A percentile compares a stretch with the other conserved stretches of the same genome.
Evolutionary conservation across 306 rosid genomes (phyloP).

Genomic region (Dicorynia guianensis): DNA sequence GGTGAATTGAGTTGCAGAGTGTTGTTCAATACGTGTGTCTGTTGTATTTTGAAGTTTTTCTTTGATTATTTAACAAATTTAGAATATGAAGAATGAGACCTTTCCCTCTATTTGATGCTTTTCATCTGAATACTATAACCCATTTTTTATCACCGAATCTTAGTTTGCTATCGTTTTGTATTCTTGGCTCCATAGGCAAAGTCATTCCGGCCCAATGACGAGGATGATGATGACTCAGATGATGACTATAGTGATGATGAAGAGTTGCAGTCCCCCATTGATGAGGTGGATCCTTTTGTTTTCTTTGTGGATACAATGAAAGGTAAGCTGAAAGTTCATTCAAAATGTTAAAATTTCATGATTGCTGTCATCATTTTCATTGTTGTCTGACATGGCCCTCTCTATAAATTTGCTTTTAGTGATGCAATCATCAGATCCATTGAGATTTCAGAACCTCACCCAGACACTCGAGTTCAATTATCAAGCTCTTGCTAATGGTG

Average conservation of each 20-base stretch:
- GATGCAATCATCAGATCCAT: constrained; percentile 73
- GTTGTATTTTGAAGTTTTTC: neutral
- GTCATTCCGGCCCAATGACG: constrained; percentile 77
- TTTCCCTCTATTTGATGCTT: neutral
- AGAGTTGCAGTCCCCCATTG: constrained; percentile 97
- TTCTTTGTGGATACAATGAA: constrained; percentile 86
- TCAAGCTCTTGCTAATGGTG: constrained; percentile 89
- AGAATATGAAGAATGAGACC: constrained; percentile 10
- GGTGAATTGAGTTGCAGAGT: neutral
- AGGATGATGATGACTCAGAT: constrained; percentile 76
- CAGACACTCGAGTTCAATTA: constrained; percentile 85
- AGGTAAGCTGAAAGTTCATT: constrained; percentile 51
- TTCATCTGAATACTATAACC: neutral
- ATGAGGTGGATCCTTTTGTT: constrained; percentile 95
- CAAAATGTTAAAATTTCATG: constrained; percentile 8
- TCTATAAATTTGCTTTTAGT: constrained; percentile 43
- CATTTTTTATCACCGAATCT: constrained; percentile 17
- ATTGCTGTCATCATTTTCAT: neutral
- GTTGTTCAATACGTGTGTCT: neutral
- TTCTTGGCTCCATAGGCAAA: constrained; percentile 60
- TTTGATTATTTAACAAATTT: neutral
- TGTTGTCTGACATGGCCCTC: constrained; percentile 15
- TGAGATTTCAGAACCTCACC: constrained; percentile 82
- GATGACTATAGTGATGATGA: constrained; percentile 95
- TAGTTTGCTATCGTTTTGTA: constrained; percentile 20